These are phyloP conservation scores for Puccinellia tenuiflora DNA, from an alignment of 176 grass and related monocot species.

Conservation along the genomic window DNA sequence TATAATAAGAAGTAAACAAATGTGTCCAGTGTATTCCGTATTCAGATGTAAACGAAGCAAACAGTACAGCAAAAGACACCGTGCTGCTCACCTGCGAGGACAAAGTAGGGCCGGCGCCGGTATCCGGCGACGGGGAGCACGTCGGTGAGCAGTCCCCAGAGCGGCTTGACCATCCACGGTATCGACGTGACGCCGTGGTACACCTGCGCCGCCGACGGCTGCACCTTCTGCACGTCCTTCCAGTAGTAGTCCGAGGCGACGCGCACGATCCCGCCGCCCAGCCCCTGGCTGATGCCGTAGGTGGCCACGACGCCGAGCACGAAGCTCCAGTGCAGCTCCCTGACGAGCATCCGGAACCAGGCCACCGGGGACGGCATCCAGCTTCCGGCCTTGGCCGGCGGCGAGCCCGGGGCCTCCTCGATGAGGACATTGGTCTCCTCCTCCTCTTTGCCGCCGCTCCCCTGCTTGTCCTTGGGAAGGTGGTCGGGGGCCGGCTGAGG, in stretches of 20 bases:
- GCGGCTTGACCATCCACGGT: slow-evolving; percentile 87
- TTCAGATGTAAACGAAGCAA: not conserved
- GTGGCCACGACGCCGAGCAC: slow-evolving; percentile 56
- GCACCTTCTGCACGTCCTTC: slow-evolving; percentile 91
- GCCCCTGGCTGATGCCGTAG: slow-evolving; percentile 71
- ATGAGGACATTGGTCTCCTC: slow-evolving; percentile 49
- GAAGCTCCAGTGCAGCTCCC: slow-evolving; percentile 91
- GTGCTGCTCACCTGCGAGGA: slow-evolving; percentile 55
- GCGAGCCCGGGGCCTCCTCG: not conserved
- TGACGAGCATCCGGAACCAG: slow-evolving; percentile 75
- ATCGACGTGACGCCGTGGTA: slow-evolving; percentile 76
- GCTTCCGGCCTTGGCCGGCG: not conserved
- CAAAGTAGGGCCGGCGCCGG: slow-evolving; percentile 70
- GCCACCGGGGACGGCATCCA: slow-evolving; percentile 33
- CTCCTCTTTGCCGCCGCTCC: not conserved
- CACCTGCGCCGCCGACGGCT: slow-evolving; percentile 83
- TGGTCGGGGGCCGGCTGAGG: not conserved
- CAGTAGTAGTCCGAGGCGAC: slow-evolving; percentile 94
- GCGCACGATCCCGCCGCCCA: slow-evolving; percentile 55
- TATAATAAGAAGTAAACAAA: not conserved
- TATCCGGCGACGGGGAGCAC: slow-evolving; percentile 83
- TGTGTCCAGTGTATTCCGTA: not conserved
- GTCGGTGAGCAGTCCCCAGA: slow-evolving; percentile 89
- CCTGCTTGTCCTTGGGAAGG: slow-evolving; percentile 23
- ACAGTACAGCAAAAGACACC: not conserved